A percentile compares a stretch with the other conserved stretches of the same genome.
Conservation (phyloP, 306 rosid species). For the Benincasa hispida region DNA sequence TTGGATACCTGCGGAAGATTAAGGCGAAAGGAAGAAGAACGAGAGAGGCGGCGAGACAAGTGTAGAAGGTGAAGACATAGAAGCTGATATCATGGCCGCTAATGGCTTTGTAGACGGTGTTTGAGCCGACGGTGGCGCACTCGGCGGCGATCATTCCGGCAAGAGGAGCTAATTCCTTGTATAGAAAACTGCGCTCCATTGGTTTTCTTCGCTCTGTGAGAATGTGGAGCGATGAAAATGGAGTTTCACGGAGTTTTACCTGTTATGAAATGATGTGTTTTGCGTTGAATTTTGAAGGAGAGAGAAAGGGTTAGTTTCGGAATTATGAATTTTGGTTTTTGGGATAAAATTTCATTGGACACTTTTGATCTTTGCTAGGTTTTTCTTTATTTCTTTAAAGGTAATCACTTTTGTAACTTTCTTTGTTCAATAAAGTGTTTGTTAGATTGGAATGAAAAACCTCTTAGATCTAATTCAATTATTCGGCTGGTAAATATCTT, state of each 20-base stretch:
- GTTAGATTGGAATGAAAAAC: too few relatives aligned
- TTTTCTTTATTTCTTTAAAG: too few relatives aligned
- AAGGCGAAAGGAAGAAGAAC: conserved; percentile 35
- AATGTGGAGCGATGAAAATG: neutral
- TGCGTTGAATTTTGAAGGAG: neutral
- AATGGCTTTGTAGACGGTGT: conserved; percentile 45
- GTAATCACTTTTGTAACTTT: too few relatives aligned
- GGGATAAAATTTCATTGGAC: neutral
- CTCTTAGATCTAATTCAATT: too few relatives aligned
- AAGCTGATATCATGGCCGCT: conserved; percentile 28
- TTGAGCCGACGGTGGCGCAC: conserved; percentile 33
- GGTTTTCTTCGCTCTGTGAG: conserved; percentile 5
- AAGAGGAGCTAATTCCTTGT: conserved; percentile 34
- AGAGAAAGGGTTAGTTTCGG: neutral
- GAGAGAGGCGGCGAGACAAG: conserved; percentile 26
- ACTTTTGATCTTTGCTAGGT: too few relatives aligned
- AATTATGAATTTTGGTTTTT: neutral
- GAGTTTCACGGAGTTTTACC: neutral
- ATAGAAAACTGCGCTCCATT: conserved; percentile 12
- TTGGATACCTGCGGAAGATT: conserved; percentile 29
- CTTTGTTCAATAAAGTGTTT: too few relatives aligned
- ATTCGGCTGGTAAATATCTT: too few relatives aligned
- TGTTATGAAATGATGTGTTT: too few relatives aligned
- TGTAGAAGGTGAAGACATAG: conserved; percentile 40
- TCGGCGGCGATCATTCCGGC: conserved; percentile 32